These are phyloP conservation scores for Apiospora kogelbergensis DNA, from an alignment of 2,329 filamentous ascomycete species.

Conservation along the genomic window DNA sequence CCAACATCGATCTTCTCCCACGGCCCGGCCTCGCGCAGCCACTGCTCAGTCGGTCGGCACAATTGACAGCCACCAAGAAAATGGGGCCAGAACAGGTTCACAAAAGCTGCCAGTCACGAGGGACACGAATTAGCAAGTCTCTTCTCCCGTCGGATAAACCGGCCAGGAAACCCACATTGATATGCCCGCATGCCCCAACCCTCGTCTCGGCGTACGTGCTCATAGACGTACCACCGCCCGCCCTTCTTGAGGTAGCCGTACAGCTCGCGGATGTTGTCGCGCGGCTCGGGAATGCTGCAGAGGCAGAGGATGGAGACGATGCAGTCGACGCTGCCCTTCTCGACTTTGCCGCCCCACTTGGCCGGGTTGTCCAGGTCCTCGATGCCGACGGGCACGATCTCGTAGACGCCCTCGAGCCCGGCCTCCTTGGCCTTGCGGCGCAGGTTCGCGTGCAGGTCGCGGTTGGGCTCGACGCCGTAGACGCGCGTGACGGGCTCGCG, in stretches of 20 bases:
- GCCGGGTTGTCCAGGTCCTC: conserved; percentile 49
- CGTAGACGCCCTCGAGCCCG: conserved; percentile 57
- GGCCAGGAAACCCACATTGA: conserved; percentile 44
- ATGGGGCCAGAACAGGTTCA: conserved; percentile 54
- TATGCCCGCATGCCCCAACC: conserved; percentile 44
- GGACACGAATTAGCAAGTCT: conserved; percentile 25
- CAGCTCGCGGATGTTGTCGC: conserved; percentile 53
- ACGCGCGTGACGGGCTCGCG: conserved; percentile 41
- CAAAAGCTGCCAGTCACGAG: conserved; percentile 30
- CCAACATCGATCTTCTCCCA: conserved; percentile 52
- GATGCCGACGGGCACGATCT: conserved; percentile 62
- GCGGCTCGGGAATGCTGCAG: conserved; percentile 62
- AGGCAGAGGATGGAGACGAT: conserved; percentile 62
- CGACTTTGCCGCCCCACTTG: conserved; percentile 46
- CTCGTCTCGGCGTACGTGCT: conserved; percentile 51
- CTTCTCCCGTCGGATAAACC: neutral
- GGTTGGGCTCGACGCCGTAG: conserved; percentile 66
- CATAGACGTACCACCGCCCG: conserved; percentile 62
- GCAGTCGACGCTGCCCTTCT: conserved; percentile 54
- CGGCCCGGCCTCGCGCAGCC: conserved; percentile 46
- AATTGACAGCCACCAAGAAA: conserved; percentile 53
- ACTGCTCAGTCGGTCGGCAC: conserved; percentile 46
- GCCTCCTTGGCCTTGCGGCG: conserved; percentile 46
- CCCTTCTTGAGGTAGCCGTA: conserved; percentile 61
- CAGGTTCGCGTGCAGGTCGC: conserved; percentile 49